Evolutionary conservation across 805 yeast genomes (phyloP), one percentile per base, ranked within the genome.

Genomic region (Jamesozyma rosinii): DNA sequence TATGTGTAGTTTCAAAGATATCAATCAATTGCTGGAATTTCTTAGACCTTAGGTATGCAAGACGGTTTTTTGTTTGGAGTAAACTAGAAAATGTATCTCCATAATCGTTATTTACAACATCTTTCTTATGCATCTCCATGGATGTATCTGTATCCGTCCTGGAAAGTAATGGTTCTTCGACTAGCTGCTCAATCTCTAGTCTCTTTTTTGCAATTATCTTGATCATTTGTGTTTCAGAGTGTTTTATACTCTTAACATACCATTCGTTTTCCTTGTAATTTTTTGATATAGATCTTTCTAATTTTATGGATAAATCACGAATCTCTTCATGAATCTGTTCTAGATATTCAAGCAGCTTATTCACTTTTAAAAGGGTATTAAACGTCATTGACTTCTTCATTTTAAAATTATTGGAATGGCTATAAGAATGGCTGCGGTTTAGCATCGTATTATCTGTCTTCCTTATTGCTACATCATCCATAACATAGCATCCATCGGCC

Each of bases 261-360:
- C 50, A 45, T 2, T 34, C 20, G 30, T 33, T 15, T 33, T 37
- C 20, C 18, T 31, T 41, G 5, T 44, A 35, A 5, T 19, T 27
- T 29, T 32, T 27, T 13, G 37, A 34, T 18, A 48, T 27, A 1
- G 32, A 21, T 5, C 35, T 36, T 31, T 54, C 59, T 15, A 59
- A 34, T 22, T 40, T 41, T 2, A 27, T 21, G 1, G 61, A 50
- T 18, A 52, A 40, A 2, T 37, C 38, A 1, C 17, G 21, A 13
- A 45, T 49, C 35, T 60, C 66, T 20, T 49, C 46, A 18, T 30
- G 35, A 1, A 52, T 48, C 40, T 58, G 59, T 4, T 49, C 42
- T 13, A 41, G 44, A 44, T 59, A 59, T 35, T 60, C 64, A 5
- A 57, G 30, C n/a, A 57, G 29, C 32, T 54, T 61, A 29, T 54